Evolutionary conservation across 108 stramenopile species (phyloP), one percentile per base, ranked within the genome.

Genomic region (Cyclotella atomus): DNA sequence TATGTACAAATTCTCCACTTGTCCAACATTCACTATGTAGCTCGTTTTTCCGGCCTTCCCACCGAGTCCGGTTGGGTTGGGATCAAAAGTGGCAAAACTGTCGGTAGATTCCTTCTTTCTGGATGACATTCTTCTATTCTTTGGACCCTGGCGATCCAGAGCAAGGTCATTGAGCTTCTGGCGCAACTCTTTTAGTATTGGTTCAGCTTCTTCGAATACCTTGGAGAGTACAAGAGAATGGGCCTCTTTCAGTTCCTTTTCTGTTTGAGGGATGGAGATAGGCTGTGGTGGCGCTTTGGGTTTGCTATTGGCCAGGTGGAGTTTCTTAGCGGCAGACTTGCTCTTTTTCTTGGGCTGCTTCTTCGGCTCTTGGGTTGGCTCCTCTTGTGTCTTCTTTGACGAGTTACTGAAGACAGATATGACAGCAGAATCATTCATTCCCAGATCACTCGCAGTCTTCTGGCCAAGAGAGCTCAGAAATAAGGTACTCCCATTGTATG

Each of bases 391-490:
- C 15, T 10, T 36, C 32, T 53, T 27, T 21, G 68, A 33, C 4
- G 35, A 36, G 25, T 33, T 43, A 57, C 38, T 36, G 3, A n/a
- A 29, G 24, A 70, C 69, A 38, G 30, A 24, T 24, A 70, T 70
- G 24, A 57, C 32, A 0, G 10, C 29, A 9, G 24, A 24, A 59
- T 70, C n/a, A 32, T 36, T 57, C 32, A 70, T 56, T 1, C 56
- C 69, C 54, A 71, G 38, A 24, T 61, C 70, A 25, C 32, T 52
- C 3, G 70, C 38, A 7, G 70, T 61, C 24, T 34, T 61, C 1
- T 61, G 50, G 21, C 70, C 70, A 24, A 60, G 27, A 32, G 59
- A 29, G 59, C 70, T 71, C 24, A 71, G 24, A 44, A 71, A 71
- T 9, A 71, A 59, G 29, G 44, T 60, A 3, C 46, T 61, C 1